Evolutionary conservation across 768 basidiomycete species (phyloP).

Genomic region (Rhodotorula paludigena): DNA sequence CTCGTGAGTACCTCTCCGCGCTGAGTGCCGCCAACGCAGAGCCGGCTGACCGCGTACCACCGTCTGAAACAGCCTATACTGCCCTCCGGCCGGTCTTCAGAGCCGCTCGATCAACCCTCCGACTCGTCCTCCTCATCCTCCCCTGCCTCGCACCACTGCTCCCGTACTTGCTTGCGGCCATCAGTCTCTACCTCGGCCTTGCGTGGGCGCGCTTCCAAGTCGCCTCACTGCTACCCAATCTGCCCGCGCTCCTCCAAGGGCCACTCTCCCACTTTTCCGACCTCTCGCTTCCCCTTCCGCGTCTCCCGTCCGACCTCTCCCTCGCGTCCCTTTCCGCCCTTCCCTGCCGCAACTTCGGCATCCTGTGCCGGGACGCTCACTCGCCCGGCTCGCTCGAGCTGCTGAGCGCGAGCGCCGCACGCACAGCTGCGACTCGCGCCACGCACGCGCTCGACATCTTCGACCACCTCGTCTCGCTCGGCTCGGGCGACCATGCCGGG

Average conservation of each 20-base stretch:
- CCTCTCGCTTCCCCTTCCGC: slow-evolving; percentile 7
- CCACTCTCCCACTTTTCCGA: slow-evolving; percentile 3
- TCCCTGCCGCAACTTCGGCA: background rate
- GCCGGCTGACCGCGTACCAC: no score
- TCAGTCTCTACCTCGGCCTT: slow-evolving; percentile 15
- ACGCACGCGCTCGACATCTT: slow-evolving; percentile 42
- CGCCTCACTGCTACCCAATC: slow-evolving; percentile 5
- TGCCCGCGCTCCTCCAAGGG: slow-evolving; percentile 3
- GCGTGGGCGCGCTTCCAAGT: slow-evolving; percentile 14
- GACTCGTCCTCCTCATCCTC: background rate
- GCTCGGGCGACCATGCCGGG: slow-evolving; percentile 4
- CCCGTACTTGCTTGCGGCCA: slow-evolving; percentile 12
- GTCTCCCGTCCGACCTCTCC: background rate
- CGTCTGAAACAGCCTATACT: background rate
- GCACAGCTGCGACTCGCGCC: slow-evolving; percentile 29
- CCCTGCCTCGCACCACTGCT: background rate
- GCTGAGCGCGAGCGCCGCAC: slow-evolving; percentile 13
- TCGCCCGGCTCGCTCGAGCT: background rate
- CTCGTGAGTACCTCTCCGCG: no score
- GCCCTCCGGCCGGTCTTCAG: background rate
- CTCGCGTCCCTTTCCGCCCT: background rate
- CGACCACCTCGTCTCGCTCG: slow-evolving; percentile 36
- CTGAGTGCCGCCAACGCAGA: no score
- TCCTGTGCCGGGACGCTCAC: background rate
- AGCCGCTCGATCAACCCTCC: background rate